Conservation (phyloP, 495 filamentous ascomycete genomes). For the Penicillium lividum region DNA sequence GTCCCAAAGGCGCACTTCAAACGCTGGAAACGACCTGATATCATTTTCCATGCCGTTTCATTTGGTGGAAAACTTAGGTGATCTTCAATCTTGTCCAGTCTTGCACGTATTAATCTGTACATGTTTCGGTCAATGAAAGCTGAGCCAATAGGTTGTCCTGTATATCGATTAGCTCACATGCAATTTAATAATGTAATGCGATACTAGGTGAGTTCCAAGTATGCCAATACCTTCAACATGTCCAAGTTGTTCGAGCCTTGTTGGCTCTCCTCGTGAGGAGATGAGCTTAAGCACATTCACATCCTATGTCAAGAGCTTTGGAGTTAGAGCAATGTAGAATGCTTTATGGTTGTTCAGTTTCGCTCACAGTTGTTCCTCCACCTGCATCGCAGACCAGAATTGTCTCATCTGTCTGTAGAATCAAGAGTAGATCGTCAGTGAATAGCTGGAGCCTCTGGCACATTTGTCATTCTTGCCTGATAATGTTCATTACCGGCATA, state of each 20-base stretch:
- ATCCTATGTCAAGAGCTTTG: conserved; percentile 22
- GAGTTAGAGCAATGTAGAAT: too few species aligned
- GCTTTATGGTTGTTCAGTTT: background rate
- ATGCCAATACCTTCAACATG: conserved; percentile 35
- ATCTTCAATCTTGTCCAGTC: conserved; percentile 26
- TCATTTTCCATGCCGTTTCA: conserved; percentile 37
- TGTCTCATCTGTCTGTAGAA: conserved; percentile 42
- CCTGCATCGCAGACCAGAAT: conserved; percentile 58
- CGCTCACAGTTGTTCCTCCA: conserved; percentile 51
- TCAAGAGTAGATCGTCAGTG: background rate
- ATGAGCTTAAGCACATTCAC: conserved; percentile 39
- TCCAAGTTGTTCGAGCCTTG: conserved; percentile 37
- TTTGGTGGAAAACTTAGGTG: conserved; percentile 21
- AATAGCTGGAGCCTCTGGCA: background rate
- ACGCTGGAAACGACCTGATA: conserved; percentile 37
- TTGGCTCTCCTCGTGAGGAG: conserved; percentile 30
- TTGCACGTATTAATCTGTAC: conserved; percentile 24
- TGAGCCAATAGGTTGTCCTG: conserved; percentile 41
- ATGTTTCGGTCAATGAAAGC: conserved; percentile 39
- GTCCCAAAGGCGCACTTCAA: conserved; percentile 44
- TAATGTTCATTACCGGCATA: conserved; percentile 47
- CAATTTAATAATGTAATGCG: background rate
- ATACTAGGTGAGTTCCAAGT: background rate
- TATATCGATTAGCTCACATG: background rate
- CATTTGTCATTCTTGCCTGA: conserved; percentile 16